Base-by-base conservation (phyloP, 208 protist genomes). In the Trypanosoma theileri region DNA sequence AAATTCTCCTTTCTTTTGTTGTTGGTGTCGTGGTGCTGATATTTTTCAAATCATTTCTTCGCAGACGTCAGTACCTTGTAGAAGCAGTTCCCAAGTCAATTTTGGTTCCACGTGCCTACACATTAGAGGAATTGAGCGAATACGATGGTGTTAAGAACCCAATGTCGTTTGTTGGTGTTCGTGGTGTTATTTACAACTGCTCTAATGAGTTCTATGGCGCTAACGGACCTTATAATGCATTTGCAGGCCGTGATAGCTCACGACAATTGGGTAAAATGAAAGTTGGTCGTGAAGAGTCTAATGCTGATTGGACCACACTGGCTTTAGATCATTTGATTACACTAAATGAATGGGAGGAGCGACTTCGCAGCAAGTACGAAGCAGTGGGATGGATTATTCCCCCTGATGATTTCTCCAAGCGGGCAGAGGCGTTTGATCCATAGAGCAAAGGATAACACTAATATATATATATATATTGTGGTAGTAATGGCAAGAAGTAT, bases 311-410 rank as follows among this genome's bases (percentile, higher is more conserved):
- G 89, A 90, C 86, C 12, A 81, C 66, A n/a, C 88, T 96, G 10
- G 77, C 76, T 6, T 69, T 75, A 16, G 51, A 40, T 4, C 85
- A 96, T 64, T 54, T 92, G 51, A 60, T 79, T 48, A 85, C 74
- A 13, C 77, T 96, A n/a, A 79, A 94, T 44, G 89, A 95, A 60
- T 96, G 91, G 91, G 91, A 94, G 72, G 88, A 88, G 70, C 76
- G 75, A 17, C 66, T 96, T 22, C 72, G 85, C 52, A 81, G 80
- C 66, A 96, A 96, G 75, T 96, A 96, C 75, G 61, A 75, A 26
- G 70, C 64, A 16, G 89, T 93, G 17, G 89, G 89, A 12, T 95
- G 89, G 87, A 74, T 95, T 42, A 77, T 79, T 44, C 81, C 88
- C 41, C 74, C 82, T 14, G 31, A 61, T 17, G 78, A 85, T 46